These are phyloP conservation scores for Ascochyta koolunga DNA, from an alignment of 2,329 filamentous ascomycete species.

Conservation along the genomic window DNA sequence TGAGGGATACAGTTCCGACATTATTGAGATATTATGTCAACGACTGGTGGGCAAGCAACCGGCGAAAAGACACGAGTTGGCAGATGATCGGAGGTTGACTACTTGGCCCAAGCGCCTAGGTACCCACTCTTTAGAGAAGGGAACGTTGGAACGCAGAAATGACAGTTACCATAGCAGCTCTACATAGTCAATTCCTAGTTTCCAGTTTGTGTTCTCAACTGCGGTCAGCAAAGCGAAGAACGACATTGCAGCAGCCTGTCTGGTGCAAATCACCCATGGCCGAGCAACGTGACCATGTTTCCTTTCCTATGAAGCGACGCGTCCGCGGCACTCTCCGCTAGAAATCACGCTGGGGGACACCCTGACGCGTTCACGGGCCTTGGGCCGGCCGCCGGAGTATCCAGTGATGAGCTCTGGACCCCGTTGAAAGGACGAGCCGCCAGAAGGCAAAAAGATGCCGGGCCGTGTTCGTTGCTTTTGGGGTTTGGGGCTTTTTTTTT, in stretches of 20 bases:
- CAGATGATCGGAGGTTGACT: constrained; percentile 22
- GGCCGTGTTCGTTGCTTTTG: constrained; percentile 13
- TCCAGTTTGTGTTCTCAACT: neutral
- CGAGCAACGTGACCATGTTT: constrained; percentile 12
- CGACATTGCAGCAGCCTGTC: neutral
- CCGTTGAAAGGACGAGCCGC: constrained; percentile 8
- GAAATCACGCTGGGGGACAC: constrained; percentile 5
- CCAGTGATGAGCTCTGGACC: constrained; percentile 22
- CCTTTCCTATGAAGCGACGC: constrained; percentile 5
- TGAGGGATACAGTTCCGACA: constrained; percentile 86
- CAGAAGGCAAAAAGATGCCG: constrained; percentile 18
- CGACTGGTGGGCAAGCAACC: constrained; percentile 28
- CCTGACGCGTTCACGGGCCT: constrained; percentile 17
- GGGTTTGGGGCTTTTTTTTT: constrained; percentile 8
- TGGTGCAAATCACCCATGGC: neutral
- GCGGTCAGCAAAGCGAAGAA: neutral
- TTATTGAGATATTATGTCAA: constrained; percentile 64
- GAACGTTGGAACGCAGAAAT: constrained; percentile 2
- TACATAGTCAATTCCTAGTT: neutral
- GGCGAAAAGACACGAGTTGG: constrained; percentile 27
- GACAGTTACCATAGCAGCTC: constrained; percentile 4
- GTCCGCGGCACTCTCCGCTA: constrained; percentile 18
- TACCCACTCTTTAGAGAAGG: neutral
- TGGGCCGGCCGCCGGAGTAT: constrained; percentile 24
- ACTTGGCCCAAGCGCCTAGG: constrained; percentile 26